These are phyloP conservation scores for Mortierella sp. DNA, from an alignment of 371 early-diverging fungal genomes.

Conservation along the genomic window DNA sequence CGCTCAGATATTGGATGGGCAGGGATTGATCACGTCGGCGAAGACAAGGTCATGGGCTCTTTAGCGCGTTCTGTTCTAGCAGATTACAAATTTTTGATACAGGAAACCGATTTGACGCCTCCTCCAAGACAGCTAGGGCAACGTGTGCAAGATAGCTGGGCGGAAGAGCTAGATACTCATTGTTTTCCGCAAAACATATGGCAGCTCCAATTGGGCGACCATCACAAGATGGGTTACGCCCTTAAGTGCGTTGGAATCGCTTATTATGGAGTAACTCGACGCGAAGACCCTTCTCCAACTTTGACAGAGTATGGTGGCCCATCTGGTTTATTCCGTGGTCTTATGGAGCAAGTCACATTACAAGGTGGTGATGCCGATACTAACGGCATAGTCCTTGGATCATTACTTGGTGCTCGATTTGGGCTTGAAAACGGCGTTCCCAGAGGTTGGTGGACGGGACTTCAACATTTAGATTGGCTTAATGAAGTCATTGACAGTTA, in stretches of 20 bases:
- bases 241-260: conserved; percentile 71
- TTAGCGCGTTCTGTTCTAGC: conserved; percentile 65
- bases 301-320: conserved; percentile 37
- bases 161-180: conserved; percentile 52
- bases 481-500: conserved; percentile 63
- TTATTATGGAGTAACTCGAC: conserved; percentile 66
- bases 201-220: conserved; percentile 58
- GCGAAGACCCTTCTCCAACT: conserved; percentile 26
- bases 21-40: conserved; percentile 54
- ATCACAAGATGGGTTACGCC: conserved; percentile 57
- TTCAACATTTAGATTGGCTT: conserved; percentile 66
- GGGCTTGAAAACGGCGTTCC: conserved; percentile 61
- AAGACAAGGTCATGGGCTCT: conserved; percentile 45
- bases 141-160: conserved; percentile 26
- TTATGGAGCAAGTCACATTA: conserved; percentile 61
- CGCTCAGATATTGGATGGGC: conserved; percentile 49
- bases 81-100: conserved; percentile 65
- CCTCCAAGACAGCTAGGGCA: not conserved
- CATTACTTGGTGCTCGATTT: conserved; percentile 71
- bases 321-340: conserved; percentile 39
- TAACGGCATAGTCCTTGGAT: conserved; percentile 73
- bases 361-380: conserved; percentile 78
- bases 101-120: conserved; percentile 59
- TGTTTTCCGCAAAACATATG: conserved; percentile 56
- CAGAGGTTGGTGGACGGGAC: conserved; percentile 46